phyloP scores from a whole-genome alignment of 768 basidiomycete genomes.

The Daedaleopsis sinensis region DNA sequence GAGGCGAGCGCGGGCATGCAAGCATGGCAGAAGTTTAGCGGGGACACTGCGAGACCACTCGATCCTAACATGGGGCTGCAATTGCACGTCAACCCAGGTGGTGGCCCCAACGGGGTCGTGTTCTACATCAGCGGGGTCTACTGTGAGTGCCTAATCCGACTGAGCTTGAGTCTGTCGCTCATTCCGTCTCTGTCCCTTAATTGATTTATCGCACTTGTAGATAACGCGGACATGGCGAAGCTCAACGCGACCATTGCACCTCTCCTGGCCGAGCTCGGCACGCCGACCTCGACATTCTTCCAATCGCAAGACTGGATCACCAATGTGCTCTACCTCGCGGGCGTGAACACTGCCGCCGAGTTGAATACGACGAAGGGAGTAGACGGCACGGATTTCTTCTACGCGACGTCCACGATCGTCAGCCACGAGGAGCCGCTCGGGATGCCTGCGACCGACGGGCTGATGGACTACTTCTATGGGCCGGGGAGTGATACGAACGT shows the following conservation, averaged over 20 bases:
- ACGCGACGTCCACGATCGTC: slow-evolving; percentile 1
- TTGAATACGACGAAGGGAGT: neutral
- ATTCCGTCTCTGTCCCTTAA: neutral
- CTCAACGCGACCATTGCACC: neutral
- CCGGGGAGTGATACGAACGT: neutral
- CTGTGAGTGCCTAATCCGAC: neutral
- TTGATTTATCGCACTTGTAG: neutral
- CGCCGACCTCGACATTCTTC: neutral
- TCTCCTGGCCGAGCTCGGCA: neutral
- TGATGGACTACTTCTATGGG: slow-evolving; percentile 1
- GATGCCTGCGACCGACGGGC: neutral
- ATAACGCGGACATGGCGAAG: neutral
- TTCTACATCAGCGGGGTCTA: slow-evolving; percentile 1
- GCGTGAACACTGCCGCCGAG: neutral
- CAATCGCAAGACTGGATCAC: neutral
- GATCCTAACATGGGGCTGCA: slow-evolving; percentile 1
- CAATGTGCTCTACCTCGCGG: neutral
- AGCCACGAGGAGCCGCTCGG: neutral
- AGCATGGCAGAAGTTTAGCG: slow-evolving; percentile 6
- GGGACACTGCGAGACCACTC: neutral
- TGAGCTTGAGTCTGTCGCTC: no score
- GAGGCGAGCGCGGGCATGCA: neutral
- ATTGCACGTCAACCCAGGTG: slow-evolving; percentile 1
- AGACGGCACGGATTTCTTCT: neutral
- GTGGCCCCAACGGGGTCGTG: neutral